Evolutionary conservation across 139 green algal genomes (phyloP), one percentile per base, ranked within the genome.

Genomic region (Tetraselmis striata): DNA sequence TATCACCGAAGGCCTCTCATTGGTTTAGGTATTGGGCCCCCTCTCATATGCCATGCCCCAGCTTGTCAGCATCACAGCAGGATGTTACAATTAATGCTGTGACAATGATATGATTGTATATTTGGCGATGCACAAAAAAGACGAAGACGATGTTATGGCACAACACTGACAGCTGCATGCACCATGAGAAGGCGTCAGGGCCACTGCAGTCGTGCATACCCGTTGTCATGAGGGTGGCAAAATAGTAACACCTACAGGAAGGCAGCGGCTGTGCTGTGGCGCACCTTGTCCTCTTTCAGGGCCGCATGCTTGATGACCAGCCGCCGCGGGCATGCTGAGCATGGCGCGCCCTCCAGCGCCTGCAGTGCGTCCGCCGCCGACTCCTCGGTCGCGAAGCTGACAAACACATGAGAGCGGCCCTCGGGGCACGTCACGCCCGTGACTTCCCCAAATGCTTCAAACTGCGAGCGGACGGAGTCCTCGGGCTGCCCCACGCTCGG

Each of bases 251-350:
- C 59, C 23, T 18, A 11, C 29, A 29, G 29, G 77, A 59, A n/a
- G 80, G 25, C 30, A 25, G 23, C 2, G 0, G 67, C 29, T 32
- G 1, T 0, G 23, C 29, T 23, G 25, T 27, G 0, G 30, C 59
- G n/a, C 85, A 87, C 76, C 78, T 89, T 88, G 5, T 82, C 75
- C 28, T 81, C 30, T 26, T 86, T 81, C 25, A 87, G 24, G 1
- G 84, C 88, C n/a, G 88, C 86, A 80, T 88, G 89, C 29, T 86
- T 90, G 1, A 92, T 28, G 0, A 76, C 30, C n/a, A 93, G 79
- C 0, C 75, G 31, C 5, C 88, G 79, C 28, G 79, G 75, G 22
- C 32, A 31, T 31, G 80, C 67, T 23, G 80, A 31, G 29, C 75
- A 84, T 0, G 77, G 74, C 2, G 77, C 58, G 59, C 80, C 83